Evolutionary conservation across 2,329 filamentous ascomycete genomes (phyloP).

Genomic region (Chaetomium strumarium): DNA sequence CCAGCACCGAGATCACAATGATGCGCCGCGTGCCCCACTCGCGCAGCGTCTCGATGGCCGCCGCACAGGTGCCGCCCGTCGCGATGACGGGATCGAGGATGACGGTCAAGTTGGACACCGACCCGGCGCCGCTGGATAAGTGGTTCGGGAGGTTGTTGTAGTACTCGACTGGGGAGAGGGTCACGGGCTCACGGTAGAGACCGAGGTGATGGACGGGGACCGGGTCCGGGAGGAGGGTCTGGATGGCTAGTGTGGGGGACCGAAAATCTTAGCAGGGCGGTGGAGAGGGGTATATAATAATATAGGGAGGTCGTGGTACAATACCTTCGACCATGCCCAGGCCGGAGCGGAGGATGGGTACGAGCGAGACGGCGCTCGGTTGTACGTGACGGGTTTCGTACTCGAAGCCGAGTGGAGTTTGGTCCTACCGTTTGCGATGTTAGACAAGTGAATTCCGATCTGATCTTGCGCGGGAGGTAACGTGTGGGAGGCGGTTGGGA

Average conservation of each 20-base stretch:
- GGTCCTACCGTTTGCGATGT: constrained; percentile 47
- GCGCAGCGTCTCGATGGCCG: constrained; percentile 79
- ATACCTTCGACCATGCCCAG: constrained; percentile 82
- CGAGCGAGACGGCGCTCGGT: constrained; percentile 66
- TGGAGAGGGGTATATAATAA: no score
- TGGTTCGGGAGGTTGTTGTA: constrained; percentile 94
- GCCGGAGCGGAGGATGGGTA: constrained; percentile 89
- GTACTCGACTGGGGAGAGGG: constrained; percentile 87
- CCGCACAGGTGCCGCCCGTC: constrained; percentile 82
- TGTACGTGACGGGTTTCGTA: constrained; percentile 62
- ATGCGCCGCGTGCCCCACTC: constrained; percentile 90
- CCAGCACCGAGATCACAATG: constrained; percentile 69
- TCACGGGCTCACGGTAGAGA: constrained; percentile 84
- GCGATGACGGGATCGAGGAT: constrained; percentile 90
- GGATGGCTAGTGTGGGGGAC: constrained; percentile 53
- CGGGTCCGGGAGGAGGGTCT: constrained; percentile 71
- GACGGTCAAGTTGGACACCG: constrained; percentile 58
- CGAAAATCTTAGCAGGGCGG: neutral
- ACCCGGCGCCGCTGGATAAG: constrained; percentile 30
- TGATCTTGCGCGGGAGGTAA: neutral
- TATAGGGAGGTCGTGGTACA: constrained; percentile 15
- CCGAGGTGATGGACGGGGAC: constrained; percentile 90
- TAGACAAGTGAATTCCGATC: neutral
- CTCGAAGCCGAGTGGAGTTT: constrained; percentile 70
- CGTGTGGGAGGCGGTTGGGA: neutral